phyloP scores from a whole-genome alignment of 306 rosid genomes.

The Elaeagnus macrophylla region DNA sequence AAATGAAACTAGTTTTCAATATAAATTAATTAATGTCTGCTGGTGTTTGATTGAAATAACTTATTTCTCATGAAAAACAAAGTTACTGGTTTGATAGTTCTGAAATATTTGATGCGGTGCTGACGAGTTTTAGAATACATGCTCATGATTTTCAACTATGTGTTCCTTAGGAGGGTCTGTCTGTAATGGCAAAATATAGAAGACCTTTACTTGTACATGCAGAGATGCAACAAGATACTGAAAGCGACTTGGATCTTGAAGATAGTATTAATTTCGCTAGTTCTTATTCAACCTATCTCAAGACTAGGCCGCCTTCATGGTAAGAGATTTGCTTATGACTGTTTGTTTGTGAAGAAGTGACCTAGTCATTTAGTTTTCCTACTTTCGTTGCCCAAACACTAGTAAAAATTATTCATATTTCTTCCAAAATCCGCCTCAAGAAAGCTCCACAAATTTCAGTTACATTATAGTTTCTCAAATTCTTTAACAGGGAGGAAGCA shows the following conservation, averaged over 20 bases:
- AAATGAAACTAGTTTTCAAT: no score
- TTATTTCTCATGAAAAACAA: not conserved
- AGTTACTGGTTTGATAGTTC: no score
- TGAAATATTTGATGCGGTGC: not conserved
- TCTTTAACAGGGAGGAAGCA: slow-evolving; percentile 76
- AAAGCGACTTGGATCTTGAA: slow-evolving; percentile 27
- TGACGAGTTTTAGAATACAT: slow-evolving; percentile 17
- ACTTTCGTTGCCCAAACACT: not conserved
- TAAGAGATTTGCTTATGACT: slow-evolving; percentile 28
- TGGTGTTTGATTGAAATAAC: not conserved
- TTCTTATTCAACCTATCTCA: slow-evolving; percentile 63
- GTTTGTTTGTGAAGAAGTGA: slow-evolving; percentile 10
- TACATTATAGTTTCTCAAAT: slow-evolving; percentile 9
- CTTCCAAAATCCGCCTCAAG: not conserved
- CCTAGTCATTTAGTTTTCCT: not conserved
- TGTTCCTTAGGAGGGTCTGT: slow-evolving; percentile 62
- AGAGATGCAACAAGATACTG: slow-evolving; percentile 53
- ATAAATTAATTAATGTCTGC: no score
- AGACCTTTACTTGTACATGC: slow-evolving; percentile 85
- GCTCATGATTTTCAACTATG: slow-evolving; percentile 18
- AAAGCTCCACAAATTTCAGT: not conserved
- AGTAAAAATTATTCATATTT: no score
- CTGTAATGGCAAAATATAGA: slow-evolving; percentile 72
- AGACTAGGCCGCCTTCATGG: slow-evolving; percentile 81
- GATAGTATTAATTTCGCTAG: slow-evolving; percentile 36